phyloP scores from a whole-genome alignment of 2,329 filamentous ascomycete species.

The Taxawa tesnikishii region DNA sequence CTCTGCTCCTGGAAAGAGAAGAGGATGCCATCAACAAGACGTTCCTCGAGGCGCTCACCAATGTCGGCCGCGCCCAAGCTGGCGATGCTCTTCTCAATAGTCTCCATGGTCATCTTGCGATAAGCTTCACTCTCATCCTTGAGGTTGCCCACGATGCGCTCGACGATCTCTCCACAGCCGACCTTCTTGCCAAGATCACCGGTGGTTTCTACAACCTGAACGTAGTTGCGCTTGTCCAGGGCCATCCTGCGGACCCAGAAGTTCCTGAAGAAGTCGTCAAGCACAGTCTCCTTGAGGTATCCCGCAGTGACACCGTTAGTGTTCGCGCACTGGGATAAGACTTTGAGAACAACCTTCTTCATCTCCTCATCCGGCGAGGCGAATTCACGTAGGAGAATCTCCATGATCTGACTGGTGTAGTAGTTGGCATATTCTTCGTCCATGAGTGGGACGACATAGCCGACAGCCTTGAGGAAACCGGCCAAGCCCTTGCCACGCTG shows the following conservation, averaged over 20 bases:
- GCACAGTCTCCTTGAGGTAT: slow-evolving; percentile 89
- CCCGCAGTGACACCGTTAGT: slow-evolving; percentile 90
- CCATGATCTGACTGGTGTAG: slow-evolving; percentile 98
- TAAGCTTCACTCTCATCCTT: slow-evolving; percentile 98
- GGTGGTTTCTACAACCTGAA: slow-evolving; percentile 95
- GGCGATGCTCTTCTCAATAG: slow-evolving; percentile 90
- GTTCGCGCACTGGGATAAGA: slow-evolving; percentile 87
- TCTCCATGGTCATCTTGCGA: slow-evolving; percentile 98
- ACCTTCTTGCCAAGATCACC: slow-evolving; percentile 96
- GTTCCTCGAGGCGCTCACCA: slow-evolving; percentile 80
- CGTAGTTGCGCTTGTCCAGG: slow-evolving; percentile 92
- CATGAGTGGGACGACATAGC: slow-evolving; percentile 97
- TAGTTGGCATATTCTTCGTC: slow-evolving; percentile 99
- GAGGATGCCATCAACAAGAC: slow-evolving; percentile 87
- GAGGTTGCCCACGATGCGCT: slow-evolving; percentile 84
- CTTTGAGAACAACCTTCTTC: slow-evolving; percentile 98
- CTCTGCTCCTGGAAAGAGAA: slow-evolving; percentile 97
- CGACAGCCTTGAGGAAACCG: slow-evolving; percentile 92
- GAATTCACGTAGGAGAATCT: slow-evolving; percentile 91
- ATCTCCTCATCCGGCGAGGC: slow-evolving; percentile 97
- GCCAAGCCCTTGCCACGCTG: slow-evolving; percentile 93
- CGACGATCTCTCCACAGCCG: slow-evolving; percentile 89
- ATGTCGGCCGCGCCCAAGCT: slow-evolving; percentile 90
- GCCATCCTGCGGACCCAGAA: slow-evolving; percentile 98
- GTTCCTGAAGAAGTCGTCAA: slow-evolving; percentile 95